Evolutionary conservation across 495 filamentous ascomycete species (phyloP), one percentile per base, ranked within the genome.

Genomic region (Acidomyces sp.): DNA sequence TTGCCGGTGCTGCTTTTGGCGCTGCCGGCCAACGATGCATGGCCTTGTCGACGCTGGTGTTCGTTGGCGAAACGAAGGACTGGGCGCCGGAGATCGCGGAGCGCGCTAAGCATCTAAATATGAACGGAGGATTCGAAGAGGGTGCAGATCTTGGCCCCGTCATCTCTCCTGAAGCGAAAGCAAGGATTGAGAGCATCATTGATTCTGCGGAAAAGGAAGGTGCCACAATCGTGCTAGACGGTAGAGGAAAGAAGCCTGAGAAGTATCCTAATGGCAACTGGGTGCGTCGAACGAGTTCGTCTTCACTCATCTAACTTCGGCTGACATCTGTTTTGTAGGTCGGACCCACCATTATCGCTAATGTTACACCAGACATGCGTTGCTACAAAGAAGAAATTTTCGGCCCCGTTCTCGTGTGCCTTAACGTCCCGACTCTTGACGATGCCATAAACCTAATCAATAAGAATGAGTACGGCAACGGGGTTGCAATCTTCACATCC

Each of bases 321-420:
- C 34, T 49, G 29, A 58, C 20, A 37, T 22, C n/a, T n/a, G 24
- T 26, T 18, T 43, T 7, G 5, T 38, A 80, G 77, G 52, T 84
- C 45, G 88, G 75, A 11, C 90, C 90, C 12, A 99, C 90, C 9
- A 82, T 99, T 59, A 93, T 99, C 63, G 74, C 82, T 48, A 82
- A 92, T 61, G 88, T 99, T 21, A 93, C 80, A 37, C 74, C 82
- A 0, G 66, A 82, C 38, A 96, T 96, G 92, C 71, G 67, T 49
- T 99, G 90, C 72, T 99, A 99, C 71, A 76, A 63, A 39, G 82
- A 95, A 58, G 90, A 99, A 59, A 94, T 99, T 62, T 99, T 99
- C 57, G 90, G 90, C 3, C 90, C 90, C 2, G 90, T 99, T 21
- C 70, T 93, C 26, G 80, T 93, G 26, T 86, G 81, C 63, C 59